Conservation (phyloP, 164 flowering plant genomes). For the Macadamia tetraphylla region DNA sequence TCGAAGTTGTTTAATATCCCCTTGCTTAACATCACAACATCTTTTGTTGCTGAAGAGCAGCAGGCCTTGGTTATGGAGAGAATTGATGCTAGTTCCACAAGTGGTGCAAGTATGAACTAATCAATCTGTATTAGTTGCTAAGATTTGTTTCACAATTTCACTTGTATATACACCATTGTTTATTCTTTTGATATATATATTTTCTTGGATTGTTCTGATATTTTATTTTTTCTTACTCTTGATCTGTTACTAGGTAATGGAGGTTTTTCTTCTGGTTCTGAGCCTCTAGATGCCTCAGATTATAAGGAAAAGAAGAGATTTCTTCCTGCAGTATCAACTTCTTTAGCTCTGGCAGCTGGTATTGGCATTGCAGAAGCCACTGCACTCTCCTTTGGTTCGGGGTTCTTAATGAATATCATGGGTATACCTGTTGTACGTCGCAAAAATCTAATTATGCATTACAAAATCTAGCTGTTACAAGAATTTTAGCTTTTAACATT, state of each 20-base stretch:
- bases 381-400: slow-evolving; percentile 75
- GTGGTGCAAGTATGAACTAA: slow-evolving; percentile 20
- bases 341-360: slow-evolving; percentile 74
- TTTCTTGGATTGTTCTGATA: neutral
- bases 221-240: slow-evolving; percentile 1
- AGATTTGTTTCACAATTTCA: neutral
- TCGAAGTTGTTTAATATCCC: slow-evolving; percentile 93
- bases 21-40: slow-evolving; percentile 84
- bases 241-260: slow-evolving; percentile 1
- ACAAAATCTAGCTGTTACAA: neutral
- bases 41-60: slow-evolving; percentile 96
- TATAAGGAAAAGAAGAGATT: slow-evolving; percentile 38
- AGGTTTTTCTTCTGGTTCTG: slow-evolving; percentile 9
- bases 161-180: neutral
- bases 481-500: neutral
- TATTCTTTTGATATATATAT: neutral
- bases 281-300: slow-evolving; percentile 19
- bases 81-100: slow-evolving; percentile 14
- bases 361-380: slow-evolving; percentile 81
- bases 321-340: slow-evolving; percentile 80
- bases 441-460: slow-evolving; percentile 13
- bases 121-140: neutral
- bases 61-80: slow-evolving; percentile 40
- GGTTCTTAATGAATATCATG: slow-evolving; percentile 76
- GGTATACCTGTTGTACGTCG: slow-evolving; percentile 95